Base-by-base conservation (phyloP, 2,329 filamentous ascomycete genomes). In the Botryotinia calthae region DNA sequence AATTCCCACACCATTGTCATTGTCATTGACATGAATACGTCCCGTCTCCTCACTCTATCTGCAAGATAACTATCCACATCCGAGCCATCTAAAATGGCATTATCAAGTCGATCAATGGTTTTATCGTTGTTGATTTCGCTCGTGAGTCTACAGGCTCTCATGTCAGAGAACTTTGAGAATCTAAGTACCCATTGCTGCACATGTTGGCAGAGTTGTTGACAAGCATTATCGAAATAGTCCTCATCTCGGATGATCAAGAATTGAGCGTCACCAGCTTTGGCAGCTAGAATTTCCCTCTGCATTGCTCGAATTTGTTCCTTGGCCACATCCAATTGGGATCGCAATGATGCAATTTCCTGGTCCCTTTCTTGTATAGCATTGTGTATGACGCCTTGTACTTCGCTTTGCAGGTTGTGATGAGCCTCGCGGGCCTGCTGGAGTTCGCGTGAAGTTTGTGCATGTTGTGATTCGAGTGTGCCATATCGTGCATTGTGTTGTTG, bases 1-100 rank as follows among this genome's bases (percentile, higher is more conserved):
- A 97, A 98, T 82, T 99, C 96, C 95, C 95, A 99, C 69, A 99
- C 91, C 94, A 99, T 98, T 75, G 93, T 96, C 95, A 98, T 98
- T 72, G 95, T 93, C 82, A 99, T 94, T 54, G 94, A 96, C 94
- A 98, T 98, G 86, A 99, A 98, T 73, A 98, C 91, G 81, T 98
- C 95, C 74, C 95, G 90, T 74, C 96, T 91, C 79, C 89, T 91
- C 71, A 98, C 92, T 56, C 97, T 93, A 81, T 99, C 95, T 76
- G 88, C 88, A 66, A 99, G 90, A 80, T 97, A 96, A 73, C 86
- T 85, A 82, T 98, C 94, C 75, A 97, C 94, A 80, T 98, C 95
- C 63, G 94, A 94, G 75, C 95, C 96, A 83, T 99, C 97, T 40
- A 99, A 87, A 71, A 99, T 90, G 74, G 94, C 90, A 82, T 98